A percentile compares a stretch with the other conserved stretches of the same genome.
Conservation (phyloP, 2,329 filamentous ascomycete genomes). For the Zasmidium cellare region DNA sequence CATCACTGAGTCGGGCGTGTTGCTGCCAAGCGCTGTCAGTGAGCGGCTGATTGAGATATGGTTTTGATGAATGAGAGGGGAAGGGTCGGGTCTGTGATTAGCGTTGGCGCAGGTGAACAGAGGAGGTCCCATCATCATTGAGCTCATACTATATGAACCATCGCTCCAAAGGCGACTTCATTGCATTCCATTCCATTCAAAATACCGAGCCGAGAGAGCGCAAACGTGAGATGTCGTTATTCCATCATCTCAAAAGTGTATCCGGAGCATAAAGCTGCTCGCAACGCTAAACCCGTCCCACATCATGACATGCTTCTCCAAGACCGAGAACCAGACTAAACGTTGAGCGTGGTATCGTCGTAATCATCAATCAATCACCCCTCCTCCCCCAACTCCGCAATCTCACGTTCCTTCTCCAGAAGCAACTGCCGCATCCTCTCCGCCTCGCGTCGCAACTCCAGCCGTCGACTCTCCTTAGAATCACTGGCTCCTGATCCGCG, state of each 20-base stretch:
- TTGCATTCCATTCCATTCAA: no score
- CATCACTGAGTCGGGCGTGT: slow-evolving; percentile 73
- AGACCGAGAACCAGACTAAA: no score
- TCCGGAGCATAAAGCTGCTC: no score
- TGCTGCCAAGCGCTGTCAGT: slow-evolving; percentile 68
- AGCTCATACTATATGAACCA: no score
- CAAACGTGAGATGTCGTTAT: no score
- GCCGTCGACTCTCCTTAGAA: slow-evolving; percentile 61
- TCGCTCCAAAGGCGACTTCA: no score
- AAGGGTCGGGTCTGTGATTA: background rate
- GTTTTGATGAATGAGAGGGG: slow-evolving; percentile 32
- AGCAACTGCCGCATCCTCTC: slow-evolving; percentile 74
- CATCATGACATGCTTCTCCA: no score
- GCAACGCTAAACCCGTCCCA: background rate
- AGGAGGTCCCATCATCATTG: no score
- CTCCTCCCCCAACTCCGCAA: slow-evolving; percentile 48
- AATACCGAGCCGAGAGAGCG: no score
- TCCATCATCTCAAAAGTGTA: background rate
- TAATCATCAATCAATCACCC: background rate
- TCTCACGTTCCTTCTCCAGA: slow-evolving; percentile 71
- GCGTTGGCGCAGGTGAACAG: background rate
- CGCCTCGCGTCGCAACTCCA: slow-evolving; percentile 68
- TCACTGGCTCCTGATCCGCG: slow-evolving; percentile 20
- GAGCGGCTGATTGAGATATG: slow-evolving; percentile 69
- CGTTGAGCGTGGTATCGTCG: background rate